Evolutionary conservation across 202 grass and related monocot genomes (phyloP), one percentile per base, ranked within the genome.

Genomic region (Eragrostis tef): DNA sequence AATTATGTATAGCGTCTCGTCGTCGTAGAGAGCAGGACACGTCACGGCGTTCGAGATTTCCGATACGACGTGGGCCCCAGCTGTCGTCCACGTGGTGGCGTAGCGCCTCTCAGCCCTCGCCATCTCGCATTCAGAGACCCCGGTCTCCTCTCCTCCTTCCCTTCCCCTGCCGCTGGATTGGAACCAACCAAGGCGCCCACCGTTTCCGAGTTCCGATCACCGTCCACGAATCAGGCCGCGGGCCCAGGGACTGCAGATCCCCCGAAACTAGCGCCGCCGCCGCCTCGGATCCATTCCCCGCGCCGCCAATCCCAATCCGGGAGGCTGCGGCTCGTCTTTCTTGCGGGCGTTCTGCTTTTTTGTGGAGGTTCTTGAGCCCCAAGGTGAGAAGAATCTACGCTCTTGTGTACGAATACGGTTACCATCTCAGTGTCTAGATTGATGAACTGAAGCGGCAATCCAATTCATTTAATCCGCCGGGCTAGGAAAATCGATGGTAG

Each of bases 131-230:
- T 8, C 31, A 3, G 11, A 19, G 52, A 57, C 43, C n/a, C 43
- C 60, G 14, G 44, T 75, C 70, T 19, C 43, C 27, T 58, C 48
- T n/a, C 65, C 22, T 44, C 4, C 31, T 5, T 15, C 9, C 8
- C 19, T 11, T 7, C 6, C 2, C 43, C 31, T 1, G 16, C 71
- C 46, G 24, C 39, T 44, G 63, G 79, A 82, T 78, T 83, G 56
- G 47, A 62, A 14, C 72, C 85, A 65, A 48, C 6, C 49, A 54
- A 67, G 36, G 46, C 45, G 44, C 77, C 61, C 77, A 77, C 72
- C 25, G 72, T 84, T 68, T 69, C 51, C 64, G 16, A 61, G 3
- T 46, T 68, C 41, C 71, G 45, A 31, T 25, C 24, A 9, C 61
- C 50, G 31, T 19, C 49, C 49, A 69, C 49, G 48, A 53, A 11